Conservation (phyloP, 805 yeast genomes). For the Kazachstania viticola region DNA sequence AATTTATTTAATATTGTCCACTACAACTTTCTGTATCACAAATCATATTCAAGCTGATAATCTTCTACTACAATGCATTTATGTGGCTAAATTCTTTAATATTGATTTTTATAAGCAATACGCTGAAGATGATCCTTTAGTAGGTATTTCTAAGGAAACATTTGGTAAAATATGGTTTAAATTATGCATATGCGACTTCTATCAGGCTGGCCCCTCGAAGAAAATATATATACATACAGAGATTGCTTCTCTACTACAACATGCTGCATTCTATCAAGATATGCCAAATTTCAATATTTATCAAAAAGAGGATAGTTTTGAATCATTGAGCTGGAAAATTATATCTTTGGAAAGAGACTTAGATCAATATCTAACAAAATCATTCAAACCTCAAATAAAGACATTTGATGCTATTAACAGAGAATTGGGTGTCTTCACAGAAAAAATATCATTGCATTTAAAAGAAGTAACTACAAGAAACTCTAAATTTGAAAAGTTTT, state of each 20-base stretch:
- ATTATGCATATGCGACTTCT: conserved; percentile 18
- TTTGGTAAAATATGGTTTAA: conserved; percentile 23
- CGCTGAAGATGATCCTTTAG: conserved; percentile 14
- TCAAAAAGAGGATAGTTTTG: conserved; percentile 20
- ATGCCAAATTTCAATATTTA: conserved; percentile 16
- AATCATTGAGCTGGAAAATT: conserved; percentile 22
- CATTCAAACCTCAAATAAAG: conserved; percentile 19
- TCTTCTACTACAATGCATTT: conserved; percentile 15
- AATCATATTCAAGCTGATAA: conserved; percentile 9
- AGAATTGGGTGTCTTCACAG: conserved; percentile 12
- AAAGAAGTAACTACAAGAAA: conserved; percentile 8
- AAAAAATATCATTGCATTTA: conserved; percentile 5
- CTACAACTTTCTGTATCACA: conserved; percentile 13
- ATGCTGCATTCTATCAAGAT: conserved; percentile 20
- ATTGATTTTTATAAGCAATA: conserved; percentile 13
- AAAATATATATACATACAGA: conserved; percentile 15
- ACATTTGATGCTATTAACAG: conserved; percentile 21
- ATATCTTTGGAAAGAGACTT: conserved; percentile 24
- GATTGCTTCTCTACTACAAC: conserved; percentile 18
- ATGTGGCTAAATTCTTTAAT: conserved; percentile 17
- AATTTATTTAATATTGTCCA: conserved; percentile 15
- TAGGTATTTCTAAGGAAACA: conserved; percentile 13
- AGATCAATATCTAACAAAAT: conserved; percentile 11
- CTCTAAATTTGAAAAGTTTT: conserved; percentile 17
- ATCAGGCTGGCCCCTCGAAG: conserved; percentile 16